Base-by-base conservation (phyloP, 225 moss, liverwort and hornwort genomes). In the Polytrichum formosum region DNA sequence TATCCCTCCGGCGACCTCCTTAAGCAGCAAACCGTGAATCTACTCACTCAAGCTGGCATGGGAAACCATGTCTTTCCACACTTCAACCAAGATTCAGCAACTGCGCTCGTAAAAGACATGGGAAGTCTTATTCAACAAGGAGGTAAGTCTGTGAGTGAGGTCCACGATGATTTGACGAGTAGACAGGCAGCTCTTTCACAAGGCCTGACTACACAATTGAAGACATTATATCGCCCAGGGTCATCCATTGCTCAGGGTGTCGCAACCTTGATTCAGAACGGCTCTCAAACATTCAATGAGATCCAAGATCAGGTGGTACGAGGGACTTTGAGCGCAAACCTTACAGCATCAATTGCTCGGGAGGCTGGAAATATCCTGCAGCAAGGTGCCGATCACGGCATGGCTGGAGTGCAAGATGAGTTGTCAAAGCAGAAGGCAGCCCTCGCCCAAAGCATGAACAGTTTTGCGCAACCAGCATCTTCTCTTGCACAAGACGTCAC, bases 121-220 rank as follows among this genome's bases (percentile, higher is more conserved):
- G 46, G 53, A 21, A 18, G 26, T 53, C 67, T 67, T 3, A 21
- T 35, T 20, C 37, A 35, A 35, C 66, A 67, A 67, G 37, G 37
- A n/a, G 9, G 22, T 2, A 33, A 46, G 66, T 35, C 37, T 18
- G 10, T 18, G 9, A 35, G 17, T 4, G 22, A 35, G 18, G 10
- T 46, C 23, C 66, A 67, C 6, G 37, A 20, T 9, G 22, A 35
- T 9, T 17, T 53, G 37, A 10, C 13, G 10, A 63, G 62, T 9
- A 33, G 53, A 67, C 37, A 35, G n/a, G 35, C 53, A 21, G 66
- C 35, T 35, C 4, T 67, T 9, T 19, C 33, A n/a, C 66, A 67
- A 46, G 66, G 66, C n/a, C 53, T 67, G 13, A 67, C 35, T 6
- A 23, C 66, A 9, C 66, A 67, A 53, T 23, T n/a, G 66, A 53